These are phyloP conservation scores for Candida wancherniae DNA, from an alignment of 805 yeast genomes.

Conservation along the genomic window DNA sequence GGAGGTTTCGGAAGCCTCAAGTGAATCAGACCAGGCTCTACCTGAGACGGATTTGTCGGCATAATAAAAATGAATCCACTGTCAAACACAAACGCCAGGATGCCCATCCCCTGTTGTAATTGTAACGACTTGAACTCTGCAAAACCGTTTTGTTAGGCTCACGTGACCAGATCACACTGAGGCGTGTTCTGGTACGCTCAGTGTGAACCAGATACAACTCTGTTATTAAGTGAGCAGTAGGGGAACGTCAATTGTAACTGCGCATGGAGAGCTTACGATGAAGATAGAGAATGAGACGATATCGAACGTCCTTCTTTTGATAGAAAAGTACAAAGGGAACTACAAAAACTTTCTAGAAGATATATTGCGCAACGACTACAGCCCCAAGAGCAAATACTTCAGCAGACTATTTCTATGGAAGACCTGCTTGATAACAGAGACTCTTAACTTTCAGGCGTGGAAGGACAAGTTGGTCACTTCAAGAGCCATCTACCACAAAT, in stretches of 20 bases:
- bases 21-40: no score
- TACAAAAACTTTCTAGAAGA: conserved; percentile 23
- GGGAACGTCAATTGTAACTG: no score
- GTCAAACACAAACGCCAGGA: no score
- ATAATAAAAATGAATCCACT: no score
- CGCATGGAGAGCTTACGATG: conserved; percentile 13
- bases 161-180: no score
- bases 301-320: conserved; percentile 32
- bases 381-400: conserved; percentile 19
- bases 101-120: no score
- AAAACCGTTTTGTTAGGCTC: no score
- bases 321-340: conserved; percentile 33
- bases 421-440: conserved; percentile 31
- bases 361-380: conserved; percentile 27
- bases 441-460: conserved; percentile 33
- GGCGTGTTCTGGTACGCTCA: no score
- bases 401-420: conserved; percentile 37
- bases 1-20: conserved; percentile 24
- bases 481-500: conserved; percentile 33
- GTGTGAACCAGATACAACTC: no score
- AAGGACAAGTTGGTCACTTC: conserved; percentile 23
- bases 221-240: no score
- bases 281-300: conserved; percentile 32
- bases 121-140: no score
- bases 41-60: no score